Evolutionary conservation across 192 early-diverging fungal species (phyloP).

Genomic region (Umbelopsis ramanniana): DNA sequence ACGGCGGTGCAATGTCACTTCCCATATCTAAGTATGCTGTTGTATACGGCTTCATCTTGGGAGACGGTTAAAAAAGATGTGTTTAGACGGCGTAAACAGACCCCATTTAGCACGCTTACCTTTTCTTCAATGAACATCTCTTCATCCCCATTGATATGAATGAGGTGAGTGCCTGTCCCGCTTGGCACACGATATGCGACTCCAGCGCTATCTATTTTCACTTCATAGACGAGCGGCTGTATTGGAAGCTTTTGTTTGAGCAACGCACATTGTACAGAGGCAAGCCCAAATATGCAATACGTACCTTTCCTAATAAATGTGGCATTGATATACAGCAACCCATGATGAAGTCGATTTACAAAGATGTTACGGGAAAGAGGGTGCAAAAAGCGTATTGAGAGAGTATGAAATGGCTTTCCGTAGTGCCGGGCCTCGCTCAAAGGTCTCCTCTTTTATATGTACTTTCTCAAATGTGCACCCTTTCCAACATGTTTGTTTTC

Average conservation of each 20-base stretch:
- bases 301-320: slow-evolving; percentile 29
- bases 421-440: neutral
- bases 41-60: neutral
- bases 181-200: slow-evolving; percentile 38
- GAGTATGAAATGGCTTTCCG: neutral
- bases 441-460: neutral
- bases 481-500: slow-evolving; percentile 16
- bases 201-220: slow-evolving; percentile 32
- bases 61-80: neutral
- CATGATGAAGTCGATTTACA: slow-evolving; percentile 6
- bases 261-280: neutral
- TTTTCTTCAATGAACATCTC: slow-evolving; percentile 41
- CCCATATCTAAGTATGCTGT: neutral
- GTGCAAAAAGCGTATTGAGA: neutral
- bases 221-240: slow-evolving; percentile 40
- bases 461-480: neutral
- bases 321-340: slow-evolving; percentile 33
- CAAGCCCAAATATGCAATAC: too few species aligned
- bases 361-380: neutral
- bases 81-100: neutral
- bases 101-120: slow-evolving; percentile 1
- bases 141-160: slow-evolving; percentile 31
- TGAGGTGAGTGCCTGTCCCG: slow-evolving; percentile 40
- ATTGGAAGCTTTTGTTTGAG: neutral
- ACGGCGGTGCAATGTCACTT: neutral